Evolutionary conservation across 352 stramenopile genomes (phyloP).

Genomic region (Phytophthora fragariaefolia): DNA sequence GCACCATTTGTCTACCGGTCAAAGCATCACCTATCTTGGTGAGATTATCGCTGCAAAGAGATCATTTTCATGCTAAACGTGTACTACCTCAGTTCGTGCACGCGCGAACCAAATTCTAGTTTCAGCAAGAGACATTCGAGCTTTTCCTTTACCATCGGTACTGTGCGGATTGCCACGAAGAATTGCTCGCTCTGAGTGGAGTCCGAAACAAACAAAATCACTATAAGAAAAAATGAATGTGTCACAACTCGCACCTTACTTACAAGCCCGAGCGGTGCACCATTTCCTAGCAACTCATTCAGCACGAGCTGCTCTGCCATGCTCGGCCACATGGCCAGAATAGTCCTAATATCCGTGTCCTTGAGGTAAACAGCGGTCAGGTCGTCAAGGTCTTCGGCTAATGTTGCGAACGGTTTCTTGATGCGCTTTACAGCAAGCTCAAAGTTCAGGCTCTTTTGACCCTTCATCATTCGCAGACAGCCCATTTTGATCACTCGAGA

Average conservation of each 20-base stretch:
- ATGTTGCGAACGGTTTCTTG: conserved; percentile 17
- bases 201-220: neutral
- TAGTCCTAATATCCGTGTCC: conserved; percentile 37
- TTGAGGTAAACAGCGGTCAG: conserved; percentile 37
- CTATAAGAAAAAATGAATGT: neutral
- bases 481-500: conserved; percentile 8
- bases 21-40: neutral
- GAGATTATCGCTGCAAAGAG: neutral
- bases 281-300: conserved; percentile 29
- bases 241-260: neutral
- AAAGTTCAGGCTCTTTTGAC: conserved; percentile 33
- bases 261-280: conserved; percentile 28
- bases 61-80: neutral
- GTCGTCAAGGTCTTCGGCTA: conserved; percentile 35
- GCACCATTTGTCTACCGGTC: conserved; percentile 28
- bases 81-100: conserved; percentile 35
- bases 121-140: conserved; percentile 39
- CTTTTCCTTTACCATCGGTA: conserved; percentile 37
- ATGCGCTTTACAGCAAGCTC: conserved; percentile 32
- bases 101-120: conserved; percentile 28
- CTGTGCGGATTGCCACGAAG: conserved; percentile 27
- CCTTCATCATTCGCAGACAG: conserved; percentile 28
- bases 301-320: conserved; percentile 29
- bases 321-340: conserved; percentile 44
- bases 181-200: conserved; percentile 37